Base-by-base conservation (phyloP, 139 green algal genomes). In the Asterochloris erici region DNA sequence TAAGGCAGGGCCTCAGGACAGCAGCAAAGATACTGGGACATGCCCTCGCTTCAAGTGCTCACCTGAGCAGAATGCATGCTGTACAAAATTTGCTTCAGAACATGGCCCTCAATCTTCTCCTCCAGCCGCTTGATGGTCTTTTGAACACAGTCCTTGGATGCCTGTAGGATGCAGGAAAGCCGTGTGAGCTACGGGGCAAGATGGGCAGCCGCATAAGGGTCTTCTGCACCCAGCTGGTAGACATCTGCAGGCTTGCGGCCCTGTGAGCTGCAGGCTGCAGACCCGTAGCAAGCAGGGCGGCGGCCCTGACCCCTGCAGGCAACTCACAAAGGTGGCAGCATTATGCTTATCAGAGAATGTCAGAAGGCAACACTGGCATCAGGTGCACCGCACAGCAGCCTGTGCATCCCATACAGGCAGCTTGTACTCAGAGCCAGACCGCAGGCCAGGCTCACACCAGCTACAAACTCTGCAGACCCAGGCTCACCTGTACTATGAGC, bases 81-180 rank as follows among this genome's bases (percentile, higher is more conserved):
- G 86, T 95, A 96, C 47, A 96, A 81, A 12, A 95, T 87, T 73
- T 95, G 92, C 64, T 87, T 86, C 76, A 94, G 84, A 28, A 92
- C 86, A 23, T 82, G 82, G 78, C 74, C 63, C 62, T 84, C 69
- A 21, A 96, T 84, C 85, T 98, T 98, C 69, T 97, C 91, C 88
- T 97, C 92, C 83, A 99, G 90, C 63, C 96, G 88, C 75, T 97
- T 97, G 27, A 98, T 90, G 16, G 95, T 99, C 90, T 98, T 99
- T 81, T 97, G 89, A 1, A 99, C 92, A 85, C 97, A 99, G 83
- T 98, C 96, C 87, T 96, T 91, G 29, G 83, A 91, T n/a, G 91
- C 82, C 88, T 96, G 91, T 28, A 79, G 15, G 23, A 75, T 54
- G 38, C n/a, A n/a, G n/a, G 10, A 54, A 80, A 61, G 14, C 76